A percentile compares a stretch with the other conserved stretches of the same genome.
phyloP scores from a whole-genome alignment of 2,329 filamentous ascomycete genomes.

The Bimuria novae-zelandiae region DNA sequence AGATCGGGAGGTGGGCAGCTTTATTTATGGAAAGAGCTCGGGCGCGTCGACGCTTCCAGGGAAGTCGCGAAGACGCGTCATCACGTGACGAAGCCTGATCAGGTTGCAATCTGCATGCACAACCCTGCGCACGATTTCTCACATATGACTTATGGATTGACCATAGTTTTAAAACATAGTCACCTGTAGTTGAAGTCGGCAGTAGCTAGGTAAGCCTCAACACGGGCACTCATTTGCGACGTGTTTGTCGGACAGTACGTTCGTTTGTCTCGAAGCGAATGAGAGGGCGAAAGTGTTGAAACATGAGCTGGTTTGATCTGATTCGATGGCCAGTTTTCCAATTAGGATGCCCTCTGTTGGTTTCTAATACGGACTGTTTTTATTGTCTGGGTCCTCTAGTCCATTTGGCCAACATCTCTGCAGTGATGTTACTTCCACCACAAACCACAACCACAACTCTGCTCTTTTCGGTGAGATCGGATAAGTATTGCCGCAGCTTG shows the following conservation, averaged over 20 bases:
- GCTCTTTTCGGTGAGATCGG: conserved; percentile 59
- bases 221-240: too few relatives aligned
- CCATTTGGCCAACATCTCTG: conserved; percentile 31
- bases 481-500: conserved; percentile 57
- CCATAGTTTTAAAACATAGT: too few relatives aligned
- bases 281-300: too few relatives aligned
- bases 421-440: conserved; percentile 60
- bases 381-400: not conserved
- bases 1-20: not conserved
- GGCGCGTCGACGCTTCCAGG: not conserved
- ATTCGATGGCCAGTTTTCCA: too few relatives aligned
- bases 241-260: too few relatives aligned
- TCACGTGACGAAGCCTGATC: not conserved
- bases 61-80: conserved; percentile 2
- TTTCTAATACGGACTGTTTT: not conserved
- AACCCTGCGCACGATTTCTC: too few relatives aligned
- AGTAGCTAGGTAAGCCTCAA: too few relatives aligned
- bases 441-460: conserved; percentile 86
- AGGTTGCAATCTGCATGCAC: too few relatives aligned
- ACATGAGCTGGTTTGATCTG: too few relatives aligned
- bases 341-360: not conserved
- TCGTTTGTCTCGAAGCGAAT: too few relatives aligned
- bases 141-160: too few relatives aligned
- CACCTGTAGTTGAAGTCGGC: too few relatives aligned
- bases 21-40: not conserved